Evolutionary conservation across 306 rosid genomes (phyloP).

Genomic region (Vigna unguiculata): DNA sequence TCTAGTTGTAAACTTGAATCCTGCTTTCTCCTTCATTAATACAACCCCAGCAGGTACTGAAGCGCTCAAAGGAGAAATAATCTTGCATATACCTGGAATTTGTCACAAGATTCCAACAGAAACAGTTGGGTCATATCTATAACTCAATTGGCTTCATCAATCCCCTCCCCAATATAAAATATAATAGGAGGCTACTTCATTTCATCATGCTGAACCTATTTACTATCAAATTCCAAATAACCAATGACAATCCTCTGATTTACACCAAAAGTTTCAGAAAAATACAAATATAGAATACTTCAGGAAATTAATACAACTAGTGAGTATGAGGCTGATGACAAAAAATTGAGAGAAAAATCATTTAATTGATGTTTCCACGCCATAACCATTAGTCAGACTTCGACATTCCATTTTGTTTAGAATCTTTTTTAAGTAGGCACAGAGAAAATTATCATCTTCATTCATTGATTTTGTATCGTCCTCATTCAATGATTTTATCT

Average conservation of each 20-base stretch:
- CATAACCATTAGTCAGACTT: not conserved
- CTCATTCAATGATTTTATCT: slow-evolving; percentile 14
- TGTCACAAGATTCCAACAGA: slow-evolving; percentile 19
- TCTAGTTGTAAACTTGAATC: slow-evolving; percentile 95
- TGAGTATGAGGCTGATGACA: not conserved
- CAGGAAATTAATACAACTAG: not conserved
- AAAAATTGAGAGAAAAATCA: slow-evolving; percentile 12
- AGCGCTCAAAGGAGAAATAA: slow-evolving; percentile 88
- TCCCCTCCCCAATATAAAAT: slow-evolving; percentile 4
- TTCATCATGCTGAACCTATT: slow-evolving; percentile 3
- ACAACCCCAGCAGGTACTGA: slow-evolving; percentile 96
- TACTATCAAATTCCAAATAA: slow-evolving; percentile 25
- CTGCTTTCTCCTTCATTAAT: slow-evolving; percentile 85
- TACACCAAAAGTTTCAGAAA: not conserved
- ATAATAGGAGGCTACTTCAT: slow-evolving; percentile 14
- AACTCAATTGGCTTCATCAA: slow-evolving; percentile 3
- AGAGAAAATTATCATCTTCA: not conserved
- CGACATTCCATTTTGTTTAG: not conserved
- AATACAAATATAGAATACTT: not conserved
- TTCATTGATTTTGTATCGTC: not conserved
- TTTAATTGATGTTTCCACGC: not conserved
- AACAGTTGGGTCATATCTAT: slow-evolving; percentile 11
- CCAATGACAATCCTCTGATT: slow-evolving; percentile 9
- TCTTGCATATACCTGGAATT: slow-evolving; percentile 89
- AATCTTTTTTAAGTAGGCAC: not conserved